Evolutionary conservation across 257 asterid genomes (phyloP).

Genomic region (Gentiana dahurica): DNA sequence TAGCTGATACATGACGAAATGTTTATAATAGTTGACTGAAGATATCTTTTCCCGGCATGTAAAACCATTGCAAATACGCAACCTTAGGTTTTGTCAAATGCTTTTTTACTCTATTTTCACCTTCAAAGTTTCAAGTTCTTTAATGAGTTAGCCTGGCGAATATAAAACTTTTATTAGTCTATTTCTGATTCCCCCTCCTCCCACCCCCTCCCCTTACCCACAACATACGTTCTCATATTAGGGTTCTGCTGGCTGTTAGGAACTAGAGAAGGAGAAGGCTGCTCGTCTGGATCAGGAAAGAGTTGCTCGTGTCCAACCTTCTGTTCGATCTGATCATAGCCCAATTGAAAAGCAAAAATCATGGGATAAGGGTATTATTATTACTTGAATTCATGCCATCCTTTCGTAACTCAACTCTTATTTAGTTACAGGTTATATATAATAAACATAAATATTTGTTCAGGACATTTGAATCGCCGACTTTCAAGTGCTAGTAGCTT

Average conservation of each 20-base stretch:
- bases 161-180: too few relatives aligned
- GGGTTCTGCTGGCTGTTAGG: conserved; percentile 31
- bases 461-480: conserved; percentile 74
- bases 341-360: conserved; percentile 48
- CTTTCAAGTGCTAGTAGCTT: conserved; percentile 85
- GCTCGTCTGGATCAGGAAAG: conserved; percentile 85
- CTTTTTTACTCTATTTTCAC: too few relatives aligned
- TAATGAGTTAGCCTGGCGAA: too few relatives aligned
- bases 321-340: conserved; percentile 48
- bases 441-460: conserved; percentile 17
- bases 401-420: not conserved
- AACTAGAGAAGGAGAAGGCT: conserved; percentile 74
- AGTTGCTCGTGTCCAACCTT: conserved; percentile 47
- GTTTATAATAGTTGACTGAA: too few relatives aligned
- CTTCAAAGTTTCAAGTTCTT: too few relatives aligned
- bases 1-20: too few relatives aligned
- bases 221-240: not conserved
- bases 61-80: too few relatives aligned
- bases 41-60: too few relatives aligned
- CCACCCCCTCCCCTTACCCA: too few relatives aligned
- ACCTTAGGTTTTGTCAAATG: too few relatives aligned
- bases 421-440: not conserved
- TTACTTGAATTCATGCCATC: not conserved
- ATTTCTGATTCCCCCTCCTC: too few relatives aligned
- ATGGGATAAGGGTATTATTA: conserved; percentile 60